These are phyloP conservation scores for Blastocystis sp. DNA, from an alignment of 352 stramenopile species.

Conservation along the genomic window DNA sequence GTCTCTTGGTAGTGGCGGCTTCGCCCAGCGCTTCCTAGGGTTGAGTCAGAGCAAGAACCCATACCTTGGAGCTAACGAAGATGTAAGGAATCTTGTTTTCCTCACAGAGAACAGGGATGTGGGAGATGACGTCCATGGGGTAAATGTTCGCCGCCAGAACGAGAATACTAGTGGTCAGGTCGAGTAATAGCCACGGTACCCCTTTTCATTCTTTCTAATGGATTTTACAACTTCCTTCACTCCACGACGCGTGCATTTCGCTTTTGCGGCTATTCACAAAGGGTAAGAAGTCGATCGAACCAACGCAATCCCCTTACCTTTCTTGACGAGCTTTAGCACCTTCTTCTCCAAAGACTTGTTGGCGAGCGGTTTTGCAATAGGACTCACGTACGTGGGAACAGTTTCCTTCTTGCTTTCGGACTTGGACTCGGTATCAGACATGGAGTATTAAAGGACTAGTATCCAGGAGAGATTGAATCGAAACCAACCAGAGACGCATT, in stretches of 20 bases:
- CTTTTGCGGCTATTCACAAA: constrained; percentile 83
- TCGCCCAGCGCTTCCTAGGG: constrained; percentile 83
- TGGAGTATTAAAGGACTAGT: neutral
- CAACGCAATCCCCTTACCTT: constrained; percentile 76
- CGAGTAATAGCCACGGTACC: constrained; percentile 75
- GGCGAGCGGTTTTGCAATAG: constrained; percentile 93
- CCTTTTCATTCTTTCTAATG: constrained; percentile 92
- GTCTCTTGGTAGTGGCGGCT: constrained; percentile 93
- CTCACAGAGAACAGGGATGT: constrained; percentile 97
- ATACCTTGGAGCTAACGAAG: constrained; percentile 93
- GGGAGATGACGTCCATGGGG: constrained; percentile 98
- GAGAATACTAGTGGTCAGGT: constrained; percentile 82
- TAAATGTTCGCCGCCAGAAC: constrained; percentile 99
- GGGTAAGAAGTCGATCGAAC: constrained; percentile 29
- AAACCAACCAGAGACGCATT: neutral
- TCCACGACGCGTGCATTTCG: constrained; percentile 94
- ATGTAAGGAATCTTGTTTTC: constrained; percentile 98
- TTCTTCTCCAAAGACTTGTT: constrained; percentile 94
- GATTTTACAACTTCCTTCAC: constrained; percentile 99
- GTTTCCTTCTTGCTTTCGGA: constrained; percentile 76
- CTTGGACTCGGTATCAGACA: constrained; percentile 69
- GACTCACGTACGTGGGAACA: constrained; percentile 75
- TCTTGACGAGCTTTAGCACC: constrained; percentile 89
- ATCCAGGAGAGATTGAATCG: constrained; percentile 33
- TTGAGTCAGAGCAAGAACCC: constrained; percentile 64